phyloP scores from a whole-genome alignment of 176 grass and related monocot genomes.

The Thinopyrum elongatum region DNA sequence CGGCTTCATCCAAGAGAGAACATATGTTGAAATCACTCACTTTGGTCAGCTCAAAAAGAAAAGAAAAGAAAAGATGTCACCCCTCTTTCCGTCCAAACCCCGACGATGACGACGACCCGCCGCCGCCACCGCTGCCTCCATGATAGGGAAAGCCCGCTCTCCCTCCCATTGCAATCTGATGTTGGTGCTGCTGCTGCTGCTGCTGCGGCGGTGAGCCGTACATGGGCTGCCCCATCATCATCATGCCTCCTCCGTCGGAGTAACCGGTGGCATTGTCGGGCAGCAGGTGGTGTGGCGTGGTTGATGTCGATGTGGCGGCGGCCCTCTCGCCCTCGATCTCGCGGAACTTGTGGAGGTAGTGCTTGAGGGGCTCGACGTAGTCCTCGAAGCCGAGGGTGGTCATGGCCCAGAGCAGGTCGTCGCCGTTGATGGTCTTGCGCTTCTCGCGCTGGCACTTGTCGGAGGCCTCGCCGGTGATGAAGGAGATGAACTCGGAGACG shows the following conservation, averaged over 20 bases:
- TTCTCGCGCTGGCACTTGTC: constrained; percentile 99
- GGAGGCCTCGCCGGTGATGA: constrained; percentile 97
- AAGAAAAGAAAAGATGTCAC: neutral
- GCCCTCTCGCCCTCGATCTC: constrained; percentile 86
- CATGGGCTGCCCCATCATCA: constrained; percentile 72
- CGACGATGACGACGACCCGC: constrained; percentile 38
- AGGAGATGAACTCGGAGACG: constrained; percentile 99
- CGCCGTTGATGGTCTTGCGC: constrained; percentile 99
- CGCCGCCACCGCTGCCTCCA: neutral
- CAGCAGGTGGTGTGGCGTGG: neutral
- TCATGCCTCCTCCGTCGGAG: constrained; percentile 34
- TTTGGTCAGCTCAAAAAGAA: no score
- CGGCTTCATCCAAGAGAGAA: no score
- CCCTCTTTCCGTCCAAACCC: constrained; percentile 50
- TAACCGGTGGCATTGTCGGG: constrained; percentile 21
- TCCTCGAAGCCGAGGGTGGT: constrained; percentile 95
- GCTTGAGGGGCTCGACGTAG: constrained; percentile 90
- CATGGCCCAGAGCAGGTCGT: constrained; percentile 99
- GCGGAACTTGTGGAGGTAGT: constrained; percentile 94
- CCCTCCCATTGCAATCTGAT: constrained; percentile 53
- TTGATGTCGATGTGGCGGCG: constrained; percentile 7
- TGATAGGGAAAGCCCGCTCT: constrained; percentile 37
- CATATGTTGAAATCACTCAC: no score
- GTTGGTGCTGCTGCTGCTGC: constrained; percentile 31
- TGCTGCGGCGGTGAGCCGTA: constrained; percentile 40